phyloP scores from a whole-genome alignment of 345 rosid genomes.

The Passiflora organensis region DNA sequence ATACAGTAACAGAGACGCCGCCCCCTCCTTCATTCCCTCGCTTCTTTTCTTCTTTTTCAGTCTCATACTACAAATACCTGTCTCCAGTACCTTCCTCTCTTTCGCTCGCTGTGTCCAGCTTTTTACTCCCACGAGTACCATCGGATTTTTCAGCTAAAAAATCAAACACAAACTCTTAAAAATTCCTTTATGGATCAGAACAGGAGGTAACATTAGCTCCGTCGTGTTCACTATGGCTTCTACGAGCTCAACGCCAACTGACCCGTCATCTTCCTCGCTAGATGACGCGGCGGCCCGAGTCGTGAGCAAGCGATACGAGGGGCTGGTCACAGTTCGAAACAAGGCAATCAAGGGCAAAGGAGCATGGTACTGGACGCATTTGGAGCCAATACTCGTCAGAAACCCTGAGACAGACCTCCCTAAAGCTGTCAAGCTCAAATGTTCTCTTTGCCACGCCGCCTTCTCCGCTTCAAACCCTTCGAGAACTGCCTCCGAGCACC shows the following conservation, averaged over 20 bases:
- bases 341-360: slow-evolving; percentile 33
- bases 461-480: slow-evolving; percentile 61
- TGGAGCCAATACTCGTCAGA: slow-evolving; percentile 23
- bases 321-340: slow-evolving; percentile 16
- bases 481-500: slow-evolving; percentile 51
- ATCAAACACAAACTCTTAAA: too few relatives aligned
- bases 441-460: slow-evolving; percentile 42
- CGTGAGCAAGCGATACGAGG: slow-evolving; percentile 25
- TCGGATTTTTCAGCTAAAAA: too few relatives aligned
- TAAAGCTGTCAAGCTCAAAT: slow-evolving; percentile 51
- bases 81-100: too few relatives aligned
- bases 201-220: not conserved
- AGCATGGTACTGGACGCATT: slow-evolving; percentile 35
- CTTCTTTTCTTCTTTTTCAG: too few relatives aligned
- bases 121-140: too few relatives aligned
- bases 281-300: slow-evolving; percentile 21
- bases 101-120: too few relatives aligned
- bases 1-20: too few relatives aligned
- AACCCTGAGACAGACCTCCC: slow-evolving; percentile 36
- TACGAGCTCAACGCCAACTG: slow-evolving; percentile 22
- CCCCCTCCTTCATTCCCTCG: too few relatives aligned
- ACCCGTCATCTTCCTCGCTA: slow-evolving; percentile 13
- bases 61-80: too few relatives aligned
- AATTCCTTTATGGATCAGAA: too few relatives aligned
- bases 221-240: slow-evolving; percentile 18